phyloP scores from a whole-genome alignment of 257 asterid genomes.

The Nyctanthes arbortristis region DNA sequence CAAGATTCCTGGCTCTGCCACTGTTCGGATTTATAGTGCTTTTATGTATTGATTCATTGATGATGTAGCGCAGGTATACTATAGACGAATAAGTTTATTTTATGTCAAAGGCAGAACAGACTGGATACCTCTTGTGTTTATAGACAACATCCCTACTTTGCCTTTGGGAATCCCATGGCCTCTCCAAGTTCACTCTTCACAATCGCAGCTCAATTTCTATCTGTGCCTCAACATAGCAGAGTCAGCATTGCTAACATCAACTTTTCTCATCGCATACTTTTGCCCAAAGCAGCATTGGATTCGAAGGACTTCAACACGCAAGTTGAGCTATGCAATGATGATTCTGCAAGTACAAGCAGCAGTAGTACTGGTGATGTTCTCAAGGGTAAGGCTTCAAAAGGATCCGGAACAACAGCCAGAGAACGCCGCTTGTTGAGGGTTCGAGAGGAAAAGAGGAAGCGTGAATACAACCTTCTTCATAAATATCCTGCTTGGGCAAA shows the following conservation, averaged over 20 bases:
- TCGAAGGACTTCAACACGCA: conserved; percentile 35
- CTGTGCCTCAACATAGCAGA: conserved; percentile 31
- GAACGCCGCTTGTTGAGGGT: conserved; percentile 78
- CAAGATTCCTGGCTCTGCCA: no score
- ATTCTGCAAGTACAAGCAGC: conserved; percentile 30
- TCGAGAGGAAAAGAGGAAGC: conserved; percentile 89
- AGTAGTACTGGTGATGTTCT: conserved; percentile 20
- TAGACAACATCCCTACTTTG: conserved; percentile 26
- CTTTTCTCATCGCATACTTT: conserved; percentile 22
- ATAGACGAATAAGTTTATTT: no score
- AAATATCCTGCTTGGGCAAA: conserved; percentile 97
- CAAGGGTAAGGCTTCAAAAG: conserved; percentile 50
- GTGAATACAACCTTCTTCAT: conserved; percentile 65
- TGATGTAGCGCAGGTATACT: background rate
- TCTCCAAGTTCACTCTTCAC: conserved; percentile 30
- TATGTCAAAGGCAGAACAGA: conserved; percentile 11
- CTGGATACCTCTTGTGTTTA: conserved; percentile 34
- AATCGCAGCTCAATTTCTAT: conserved; percentile 27
- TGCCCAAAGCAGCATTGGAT: conserved; percentile 29
- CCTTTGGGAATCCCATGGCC: conserved; percentile 26
- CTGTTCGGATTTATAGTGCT: no score
- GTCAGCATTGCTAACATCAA: conserved; percentile 25
- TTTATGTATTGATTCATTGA: no score
- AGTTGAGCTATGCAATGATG: conserved; percentile 25
- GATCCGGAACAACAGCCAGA: conserved; percentile 94